Evolutionary conservation across 2,329 filamentous ascomycete genomes (phyloP).

Genomic region (Bipolaris sorokiniana): DNA sequence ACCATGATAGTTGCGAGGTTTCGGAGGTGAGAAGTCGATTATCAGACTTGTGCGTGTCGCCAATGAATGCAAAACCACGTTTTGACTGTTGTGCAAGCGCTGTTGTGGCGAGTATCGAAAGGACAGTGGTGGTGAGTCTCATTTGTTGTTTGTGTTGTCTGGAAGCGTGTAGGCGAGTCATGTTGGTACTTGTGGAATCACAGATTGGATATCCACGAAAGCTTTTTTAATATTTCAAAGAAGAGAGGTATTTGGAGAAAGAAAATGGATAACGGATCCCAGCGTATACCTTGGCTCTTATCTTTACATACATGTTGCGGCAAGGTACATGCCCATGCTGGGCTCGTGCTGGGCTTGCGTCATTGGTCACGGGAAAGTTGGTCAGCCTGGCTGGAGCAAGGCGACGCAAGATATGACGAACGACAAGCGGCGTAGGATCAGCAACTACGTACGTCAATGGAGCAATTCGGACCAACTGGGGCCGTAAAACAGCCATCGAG

Average conservation of each 20-base stretch:
- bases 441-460: background rate
- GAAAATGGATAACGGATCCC: slow-evolving; percentile 4
- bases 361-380: slow-evolving; percentile 39
- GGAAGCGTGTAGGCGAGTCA: slow-evolving; percentile 2
- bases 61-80: slow-evolving; percentile 75
- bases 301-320: slow-evolving; percentile 21
- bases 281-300: slow-evolving; percentile 20
- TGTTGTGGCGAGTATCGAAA: slow-evolving; percentile 17
- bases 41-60: slow-evolving; percentile 59
- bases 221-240: background rate
- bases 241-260: background rate
- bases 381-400: slow-evolving; percentile 24
- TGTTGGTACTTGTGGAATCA: slow-evolving; percentile 5
- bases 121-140: background rate
- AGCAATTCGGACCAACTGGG: background rate
- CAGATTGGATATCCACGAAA: background rate
- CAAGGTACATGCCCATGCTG: slow-evolving; percentile 29
- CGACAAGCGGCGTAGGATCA: slow-evolving; percentile 8
- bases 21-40: slow-evolving; percentile 70
- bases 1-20: slow-evolving; percentile 74
- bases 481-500: slow-evolving; percentile 1
- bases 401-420: slow-evolving; percentile 11
- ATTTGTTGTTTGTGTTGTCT: slow-evolving; percentile 6
- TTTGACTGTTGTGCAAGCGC: slow-evolving; percentile 59
- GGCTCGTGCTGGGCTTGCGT: slow-evolving; percentile 38